Percentiles rank a stretch among this genome's conserved stretches.
Evolutionary conservation across 208 protist genomes (phyloP).

Genomic region (Herpetomonas muscarum): DNA sequence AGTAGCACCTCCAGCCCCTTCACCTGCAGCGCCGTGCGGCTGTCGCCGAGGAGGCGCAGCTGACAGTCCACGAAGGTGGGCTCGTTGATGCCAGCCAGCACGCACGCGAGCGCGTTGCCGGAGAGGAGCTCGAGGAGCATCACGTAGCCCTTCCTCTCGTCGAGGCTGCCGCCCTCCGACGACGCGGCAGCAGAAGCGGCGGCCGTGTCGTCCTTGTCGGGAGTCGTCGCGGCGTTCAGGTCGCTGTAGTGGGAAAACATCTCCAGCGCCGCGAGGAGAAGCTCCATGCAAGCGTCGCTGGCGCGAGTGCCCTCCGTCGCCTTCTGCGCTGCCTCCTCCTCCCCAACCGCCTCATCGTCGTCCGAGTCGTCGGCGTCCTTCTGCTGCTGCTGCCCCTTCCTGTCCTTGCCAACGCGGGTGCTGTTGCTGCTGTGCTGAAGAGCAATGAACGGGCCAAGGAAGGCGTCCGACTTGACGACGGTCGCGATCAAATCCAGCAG

Average conservation of each 20-base stretch:
- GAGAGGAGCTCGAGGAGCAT: slow-evolving; percentile 83
- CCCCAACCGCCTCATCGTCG: slow-evolving; percentile 14
- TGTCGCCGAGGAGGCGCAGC: slow-evolving; percentile 63
- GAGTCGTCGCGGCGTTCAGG: slow-evolving; percentile 48
- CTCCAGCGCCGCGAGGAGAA: slow-evolving; percentile 69
- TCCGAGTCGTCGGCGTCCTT: slow-evolving; percentile 14
- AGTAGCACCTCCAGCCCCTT: slow-evolving; percentile 87
- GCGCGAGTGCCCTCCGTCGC: slow-evolving; percentile 30
- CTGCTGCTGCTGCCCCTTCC: slow-evolving; percentile 1
- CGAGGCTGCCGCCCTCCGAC: slow-evolving; percentile 9
- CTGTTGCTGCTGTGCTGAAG: slow-evolving; percentile 50
- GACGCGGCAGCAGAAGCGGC: not conserved
- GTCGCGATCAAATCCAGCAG: slow-evolving; percentile 75
- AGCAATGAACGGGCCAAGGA: slow-evolving; percentile 76
- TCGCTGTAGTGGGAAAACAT: slow-evolving; percentile 80
- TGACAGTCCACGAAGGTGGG: slow-evolving; percentile 81
- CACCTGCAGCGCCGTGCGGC: slow-evolving; percentile 41
- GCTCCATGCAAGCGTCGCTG: slow-evolving; percentile 65
- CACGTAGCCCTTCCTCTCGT: slow-evolving; percentile 72
- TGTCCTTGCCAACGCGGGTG: slow-evolving; percentile 7
- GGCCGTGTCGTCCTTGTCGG: slow-evolving; percentile 25
- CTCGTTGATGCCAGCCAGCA: slow-evolving; percentile 88
- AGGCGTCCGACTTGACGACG: slow-evolving; percentile 81
- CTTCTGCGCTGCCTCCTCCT: slow-evolving; percentile 18
- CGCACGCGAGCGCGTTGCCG: slow-evolving; percentile 87